phyloP scores from a whole-genome alignment of 2,329 filamentous ascomycete genomes.

The Claviceps fusiformis region DNA sequence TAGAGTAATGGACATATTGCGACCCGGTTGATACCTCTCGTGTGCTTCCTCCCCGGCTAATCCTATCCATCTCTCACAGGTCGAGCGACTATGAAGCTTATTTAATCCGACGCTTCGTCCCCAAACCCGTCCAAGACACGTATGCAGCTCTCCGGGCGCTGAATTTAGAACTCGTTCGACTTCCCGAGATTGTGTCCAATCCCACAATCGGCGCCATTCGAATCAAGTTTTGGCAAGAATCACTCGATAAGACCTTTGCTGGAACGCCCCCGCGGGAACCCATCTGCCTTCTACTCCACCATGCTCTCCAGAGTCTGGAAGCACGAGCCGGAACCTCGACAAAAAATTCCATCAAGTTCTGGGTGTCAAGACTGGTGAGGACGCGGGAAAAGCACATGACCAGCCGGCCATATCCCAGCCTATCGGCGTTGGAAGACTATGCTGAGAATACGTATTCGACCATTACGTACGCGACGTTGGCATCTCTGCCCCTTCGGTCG shows the following conservation, averaged over 20 bases:
- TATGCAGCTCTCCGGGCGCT: slow-evolving; percentile 85
- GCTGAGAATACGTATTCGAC: slow-evolving; percentile 93
- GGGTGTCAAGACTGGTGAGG: slow-evolving; percentile 64
- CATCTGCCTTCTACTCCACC: slow-evolving; percentile 70
- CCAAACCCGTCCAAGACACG: slow-evolving; percentile 57
- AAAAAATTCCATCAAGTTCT: slow-evolving; percentile 48
- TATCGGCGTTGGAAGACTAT: slow-evolving; percentile 70
- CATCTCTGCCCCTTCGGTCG: slow-evolving; percentile 63
- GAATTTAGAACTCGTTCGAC: slow-evolving; percentile 81
- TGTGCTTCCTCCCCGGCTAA: too few relatives aligned
- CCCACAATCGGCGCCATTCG: slow-evolving; percentile 78
- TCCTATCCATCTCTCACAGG: slow-evolving; percentile 27
- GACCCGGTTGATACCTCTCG: not conserved
- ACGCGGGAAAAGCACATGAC: slow-evolving; percentile 72
- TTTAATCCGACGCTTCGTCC: slow-evolving; percentile 74
- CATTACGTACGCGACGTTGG: slow-evolving; percentile 76
- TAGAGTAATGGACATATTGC: slow-evolving; percentile 25
- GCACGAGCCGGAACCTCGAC: slow-evolving; percentile 26
- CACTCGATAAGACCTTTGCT: slow-evolving; percentile 63
- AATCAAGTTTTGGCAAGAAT: slow-evolving; percentile 90
- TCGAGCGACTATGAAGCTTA: slow-evolving; percentile 83
- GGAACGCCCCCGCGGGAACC: slow-evolving; percentile 78
- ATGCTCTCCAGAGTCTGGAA: slow-evolving; percentile 52
- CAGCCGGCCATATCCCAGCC: slow-evolving; percentile 64
- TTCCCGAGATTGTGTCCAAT: slow-evolving; percentile 81